Evolutionary conservation across 257 asterid genomes (phyloP).

Genomic region (Marsdenia floribunda): DNA sequence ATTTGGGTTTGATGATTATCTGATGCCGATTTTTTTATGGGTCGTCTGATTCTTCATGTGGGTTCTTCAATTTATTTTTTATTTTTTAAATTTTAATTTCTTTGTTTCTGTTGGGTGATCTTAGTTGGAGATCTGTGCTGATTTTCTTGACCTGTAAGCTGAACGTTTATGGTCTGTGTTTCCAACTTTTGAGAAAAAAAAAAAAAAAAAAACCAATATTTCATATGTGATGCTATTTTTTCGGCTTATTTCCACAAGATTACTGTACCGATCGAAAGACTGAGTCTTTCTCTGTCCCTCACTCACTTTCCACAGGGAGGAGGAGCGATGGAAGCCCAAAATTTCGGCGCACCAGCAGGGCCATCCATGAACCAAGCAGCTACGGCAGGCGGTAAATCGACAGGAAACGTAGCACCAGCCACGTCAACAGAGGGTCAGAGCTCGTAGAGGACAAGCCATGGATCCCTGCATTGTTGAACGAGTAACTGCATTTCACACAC

Average conservation of each 20-base stretch:
- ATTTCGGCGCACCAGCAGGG: slow-evolving; percentile 31
- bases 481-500: slow-evolving; percentile 35
- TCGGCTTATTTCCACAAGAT: background rate
- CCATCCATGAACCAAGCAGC: slow-evolving; percentile 42
- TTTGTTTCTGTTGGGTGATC: too few relatives aligned
- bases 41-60: slow-evolving; percentile 5
- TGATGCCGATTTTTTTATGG: background rate
- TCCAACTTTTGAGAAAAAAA: background rate
- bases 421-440: slow-evolving; percentile 85
- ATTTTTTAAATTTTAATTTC: too few relatives aligned
- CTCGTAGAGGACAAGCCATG: slow-evolving; percentile 97
- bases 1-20: slow-evolving; percentile 9
- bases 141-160: too few relatives aligned
- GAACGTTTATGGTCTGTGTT: slow-evolving; percentile 42
- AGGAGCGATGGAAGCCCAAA: slow-evolving; percentile 35
- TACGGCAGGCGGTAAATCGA: slow-evolving; percentile 42
- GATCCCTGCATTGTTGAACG: slow-evolving; percentile 98
- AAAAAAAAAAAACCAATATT: too few relatives aligned
- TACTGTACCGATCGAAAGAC: background rate
- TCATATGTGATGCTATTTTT: background rate
- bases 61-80: background rate
- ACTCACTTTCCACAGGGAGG: slow-evolving; percentile 4
- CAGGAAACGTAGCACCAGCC: slow-evolving; percentile 49
- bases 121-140: too few relatives aligned
- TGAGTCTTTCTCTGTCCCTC: background rate